A percentile compares a stretch with the other conserved stretches of the same genome.
These are phyloP conservation scores for Hordeum marinum DNA, from an alignment of 176 grass and related monocot species.

Conservation along the genomic window DNA sequence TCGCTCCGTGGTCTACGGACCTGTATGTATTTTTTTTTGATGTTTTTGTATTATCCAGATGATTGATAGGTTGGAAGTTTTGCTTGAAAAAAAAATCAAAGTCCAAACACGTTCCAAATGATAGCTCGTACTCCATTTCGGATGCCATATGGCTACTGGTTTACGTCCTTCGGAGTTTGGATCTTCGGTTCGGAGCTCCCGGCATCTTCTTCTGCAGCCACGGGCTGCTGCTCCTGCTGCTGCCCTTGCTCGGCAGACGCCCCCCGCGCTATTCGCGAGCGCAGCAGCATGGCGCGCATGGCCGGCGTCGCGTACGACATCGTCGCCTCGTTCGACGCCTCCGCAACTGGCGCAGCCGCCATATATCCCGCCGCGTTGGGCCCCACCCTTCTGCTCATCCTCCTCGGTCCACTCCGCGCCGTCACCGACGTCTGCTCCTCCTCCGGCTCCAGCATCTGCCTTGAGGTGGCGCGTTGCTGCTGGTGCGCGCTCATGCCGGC, in stretches of 20 bases:
- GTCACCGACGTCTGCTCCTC: not conserved
- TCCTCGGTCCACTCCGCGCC: not conserved
- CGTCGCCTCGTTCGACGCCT: not conserved
- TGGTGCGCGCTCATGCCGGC: slow-evolving; percentile 22
- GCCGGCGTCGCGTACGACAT: slow-evolving; percentile 29
- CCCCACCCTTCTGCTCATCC: not conserved
- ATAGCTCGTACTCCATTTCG: not conserved
- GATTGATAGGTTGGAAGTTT: no score
- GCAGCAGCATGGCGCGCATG: slow-evolving; percentile 36
- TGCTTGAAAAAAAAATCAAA: no score
- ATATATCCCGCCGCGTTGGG: not conserved
- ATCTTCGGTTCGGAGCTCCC: not conserved
- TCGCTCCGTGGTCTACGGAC: no score
- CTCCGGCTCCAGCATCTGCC: not conserved
- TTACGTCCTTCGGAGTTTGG: not conserved
- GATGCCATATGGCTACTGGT: not conserved
- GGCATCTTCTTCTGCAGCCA: not conserved
- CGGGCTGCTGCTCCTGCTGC: not conserved
- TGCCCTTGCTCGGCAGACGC: not conserved
- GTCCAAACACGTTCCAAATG: not conserved
- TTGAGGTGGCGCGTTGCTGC: slow-evolving; percentile 30
- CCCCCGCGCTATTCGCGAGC: not conserved
- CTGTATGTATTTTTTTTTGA: no score
- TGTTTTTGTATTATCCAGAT: no score
- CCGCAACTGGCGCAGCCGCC: not conserved